Base-by-base conservation (phyloP, 495 filamentous ascomycete genomes). In the Penicillium herquei region DNA sequence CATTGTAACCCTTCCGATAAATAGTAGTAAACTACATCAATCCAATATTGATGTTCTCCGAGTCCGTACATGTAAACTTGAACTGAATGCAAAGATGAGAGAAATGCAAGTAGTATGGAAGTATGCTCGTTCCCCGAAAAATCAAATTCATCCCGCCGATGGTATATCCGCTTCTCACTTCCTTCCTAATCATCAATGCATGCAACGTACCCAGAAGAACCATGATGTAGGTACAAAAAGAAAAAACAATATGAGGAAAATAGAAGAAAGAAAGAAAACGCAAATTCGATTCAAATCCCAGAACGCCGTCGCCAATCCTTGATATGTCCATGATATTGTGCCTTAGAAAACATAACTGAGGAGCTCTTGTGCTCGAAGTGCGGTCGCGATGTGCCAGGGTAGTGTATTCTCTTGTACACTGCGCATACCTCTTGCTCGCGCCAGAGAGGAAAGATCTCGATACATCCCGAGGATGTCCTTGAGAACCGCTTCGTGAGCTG, bases 311-410 rank as follows among this genome's bases (percentile, higher is more conserved):
- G 11, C 37, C 44, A 17, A 45, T 26, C 11, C 32, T 39, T 51
- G 52, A 56, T 48, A 54, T 40, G 41, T 17, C 42, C 39, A 43
- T 39, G 39, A 52, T 12, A 7, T 35, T 17, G 39, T 39, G 21
- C n/a, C 26, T 73, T 55, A 78, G 53, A 78, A 62, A 63, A 74
- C 68, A 67, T 75, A 75, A 56, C 76, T 78, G 54, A 78, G 48
- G 21, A 77, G 61, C 61, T 76, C 71, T 45, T 78, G 76, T 17
- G 70, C 88, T 68, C 87, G 86, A 61, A 87, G 78, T 32, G 86
- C 91, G n/a, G 84, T 88, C 26, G 84, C 87, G 56, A 97, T 78
- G 79, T 97, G 92, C 88, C 89, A 93, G 18, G 92, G 92, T 59
- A 92, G 66, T 0, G 86, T 80, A 54, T 87, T 85, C 21, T 68